Conservation (phyloP, 2,329 filamentous ascomycete species). For the Alternaria alternata region DNA sequence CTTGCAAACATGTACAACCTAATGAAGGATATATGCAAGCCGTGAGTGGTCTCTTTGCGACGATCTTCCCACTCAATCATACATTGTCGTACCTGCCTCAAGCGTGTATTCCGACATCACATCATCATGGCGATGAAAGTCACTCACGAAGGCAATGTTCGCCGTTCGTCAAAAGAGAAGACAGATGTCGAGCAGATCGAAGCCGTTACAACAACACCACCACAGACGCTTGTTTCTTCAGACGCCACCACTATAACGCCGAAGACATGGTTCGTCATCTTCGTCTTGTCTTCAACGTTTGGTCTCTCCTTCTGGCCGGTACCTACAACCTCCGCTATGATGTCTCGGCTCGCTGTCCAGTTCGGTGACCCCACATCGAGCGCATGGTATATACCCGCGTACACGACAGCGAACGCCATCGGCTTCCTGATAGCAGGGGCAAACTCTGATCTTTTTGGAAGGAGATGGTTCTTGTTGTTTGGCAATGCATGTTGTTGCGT, state of each 20-base stretch:
- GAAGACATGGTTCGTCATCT: conserved; percentile 42
- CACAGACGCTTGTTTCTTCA: neutral
- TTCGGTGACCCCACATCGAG: conserved; percentile 18
- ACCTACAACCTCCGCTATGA: conserved; percentile 37
- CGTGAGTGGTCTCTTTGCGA: too few species aligned
- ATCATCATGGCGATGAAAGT: too few species aligned
- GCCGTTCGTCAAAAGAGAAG: neutral
- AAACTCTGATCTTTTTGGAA: conserved; percentile 60
- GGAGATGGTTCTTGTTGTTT: conserved; percentile 57
- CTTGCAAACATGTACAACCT: too few species aligned
- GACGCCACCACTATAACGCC: conserved; percentile 30
- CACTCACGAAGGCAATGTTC: too few species aligned
- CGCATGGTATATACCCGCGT: conserved; percentile 35
- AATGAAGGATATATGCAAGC: too few species aligned
- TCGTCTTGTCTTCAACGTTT: conserved; percentile 37
- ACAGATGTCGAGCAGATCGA: neutral
- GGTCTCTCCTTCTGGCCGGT: conserved; percentile 43
- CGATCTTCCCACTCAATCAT: too few species aligned
- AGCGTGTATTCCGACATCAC: too few species aligned
- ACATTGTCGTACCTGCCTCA: too few species aligned
- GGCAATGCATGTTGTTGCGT: conserved; percentile 54
- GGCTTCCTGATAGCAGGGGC: conserved; percentile 43
- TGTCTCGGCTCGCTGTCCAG: conserved; percentile 22
- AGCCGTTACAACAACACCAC: neutral
- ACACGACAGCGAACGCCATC: conserved; percentile 34